Conservation (phyloP, 768 basidiomycete genomes). For the Lactifluus volemus region DNA sequence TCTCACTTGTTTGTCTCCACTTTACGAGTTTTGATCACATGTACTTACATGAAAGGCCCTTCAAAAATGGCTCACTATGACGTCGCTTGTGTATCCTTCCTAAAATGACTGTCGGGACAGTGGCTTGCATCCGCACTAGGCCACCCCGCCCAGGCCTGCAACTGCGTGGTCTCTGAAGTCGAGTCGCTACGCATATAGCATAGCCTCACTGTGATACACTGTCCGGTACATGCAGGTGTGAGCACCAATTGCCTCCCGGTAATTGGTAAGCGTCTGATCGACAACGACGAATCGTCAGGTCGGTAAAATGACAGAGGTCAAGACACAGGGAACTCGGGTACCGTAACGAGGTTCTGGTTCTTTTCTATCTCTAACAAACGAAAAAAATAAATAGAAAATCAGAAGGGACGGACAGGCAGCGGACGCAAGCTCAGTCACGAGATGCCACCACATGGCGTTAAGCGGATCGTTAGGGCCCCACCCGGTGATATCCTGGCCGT, state of each 20-base stretch:
- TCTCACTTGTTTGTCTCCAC: no score
- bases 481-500: conserved; percentile 42
- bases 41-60: no score
- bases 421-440: conserved; percentile 59
- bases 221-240: conserved; percentile 48
- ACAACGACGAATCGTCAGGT: background rate
- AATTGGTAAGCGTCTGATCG: conserved; percentile 50
- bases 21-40: no score
- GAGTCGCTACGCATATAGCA: conserved; percentile 76
- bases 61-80: no score
- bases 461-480: conserved; percentile 62
- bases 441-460: conserved; percentile 81
- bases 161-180: no score
- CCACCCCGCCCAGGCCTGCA: no score
- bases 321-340: conserved; percentile 22
- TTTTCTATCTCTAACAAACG: conserved; percentile 47
- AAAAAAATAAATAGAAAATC: background rate
- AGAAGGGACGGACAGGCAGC: background rate
- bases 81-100: no score
- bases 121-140: no score
- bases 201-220: conserved; percentile 58
- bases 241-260: conserved; percentile 58
- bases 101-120: no score
- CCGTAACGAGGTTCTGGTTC: conserved; percentile 49
- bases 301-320: background rate